A percentile compares a stretch with the other conserved stretches of the same genome.
These are phyloP conservation scores for Aphanocladium album DNA, from an alignment of 2,329 filamentous ascomycete genomes.

Conservation along the genomic window DNA sequence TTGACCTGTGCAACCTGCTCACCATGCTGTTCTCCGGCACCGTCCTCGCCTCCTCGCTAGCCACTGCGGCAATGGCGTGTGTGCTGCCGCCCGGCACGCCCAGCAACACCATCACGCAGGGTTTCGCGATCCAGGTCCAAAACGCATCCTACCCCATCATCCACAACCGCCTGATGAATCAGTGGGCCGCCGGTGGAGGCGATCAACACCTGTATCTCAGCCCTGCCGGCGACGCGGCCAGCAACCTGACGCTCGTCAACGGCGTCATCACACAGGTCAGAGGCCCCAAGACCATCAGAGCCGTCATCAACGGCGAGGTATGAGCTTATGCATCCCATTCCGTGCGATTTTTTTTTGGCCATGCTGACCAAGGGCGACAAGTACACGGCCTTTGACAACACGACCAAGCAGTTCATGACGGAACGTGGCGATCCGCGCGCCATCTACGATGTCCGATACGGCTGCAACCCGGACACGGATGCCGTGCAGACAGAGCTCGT, in stretches of 20 bases:
- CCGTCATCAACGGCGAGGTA: conserved; percentile 42
- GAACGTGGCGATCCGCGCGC: conserved; percentile 38
- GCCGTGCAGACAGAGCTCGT: conserved; percentile 32
- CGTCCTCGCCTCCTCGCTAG: conserved; percentile 17
- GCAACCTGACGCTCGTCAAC: conserved; percentile 32
- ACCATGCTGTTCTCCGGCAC: conserved; percentile 13
- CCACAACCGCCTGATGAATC: conserved; percentile 33
- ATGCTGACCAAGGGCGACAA: conserved; percentile 14
- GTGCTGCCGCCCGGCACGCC: conserved; percentile 24
- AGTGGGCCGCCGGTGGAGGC: conserved; percentile 31
- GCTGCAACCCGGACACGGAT: conserved; percentile 37
- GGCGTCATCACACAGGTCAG: conserved; percentile 30
- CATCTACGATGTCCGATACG: conserved; percentile 35
- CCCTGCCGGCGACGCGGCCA: conserved; percentile 32
- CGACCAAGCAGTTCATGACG: conserved; percentile 45
- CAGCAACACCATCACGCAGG: conserved; percentile 27
- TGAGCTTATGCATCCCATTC: background rate
- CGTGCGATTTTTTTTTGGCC: background rate
- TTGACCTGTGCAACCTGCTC: background rate
- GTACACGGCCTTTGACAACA: conserved; percentile 39
- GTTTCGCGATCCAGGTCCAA: conserved; percentile 34
- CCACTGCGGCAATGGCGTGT: conserved; percentile 22
- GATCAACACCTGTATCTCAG: conserved; percentile 37
- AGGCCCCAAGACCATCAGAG: conserved; percentile 22
- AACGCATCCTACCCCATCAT: conserved; percentile 30